phyloP scores from a whole-genome alignment of 495 filamentous ascomycete genomes.

The Neurospora sp. region DNA sequence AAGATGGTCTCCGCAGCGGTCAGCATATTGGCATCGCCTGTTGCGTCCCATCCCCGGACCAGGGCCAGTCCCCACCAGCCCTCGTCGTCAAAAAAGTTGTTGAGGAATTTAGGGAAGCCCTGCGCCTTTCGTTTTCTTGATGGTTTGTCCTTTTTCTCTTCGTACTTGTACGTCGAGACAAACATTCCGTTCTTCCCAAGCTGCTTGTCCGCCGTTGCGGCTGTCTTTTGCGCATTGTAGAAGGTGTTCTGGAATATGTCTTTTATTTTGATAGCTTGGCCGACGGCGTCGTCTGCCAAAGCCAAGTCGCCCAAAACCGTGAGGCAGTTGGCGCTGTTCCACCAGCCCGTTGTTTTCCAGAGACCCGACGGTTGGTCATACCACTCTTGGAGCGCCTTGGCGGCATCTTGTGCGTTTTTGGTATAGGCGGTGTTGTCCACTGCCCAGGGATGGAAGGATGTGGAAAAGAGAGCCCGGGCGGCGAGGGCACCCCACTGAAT shows the following conservation, averaged over 20 bases:
- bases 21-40: slow-evolving; percentile 44
- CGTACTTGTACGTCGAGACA: slow-evolving; percentile 22
- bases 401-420: slow-evolving; percentile 33
- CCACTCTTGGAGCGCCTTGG: slow-evolving; percentile 49
- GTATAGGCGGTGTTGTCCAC: slow-evolving; percentile 14
- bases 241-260: slow-evolving; percentile 34
- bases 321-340: slow-evolving; percentile 64
- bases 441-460: slow-evolving; percentile 19
- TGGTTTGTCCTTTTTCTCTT: not conserved
- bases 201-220: slow-evolving; percentile 21
- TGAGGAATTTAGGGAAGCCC: slow-evolving; percentile 43
- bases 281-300: slow-evolving; percentile 19
- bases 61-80: slow-evolving; percentile 64
- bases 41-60: slow-evolving; percentile 56
- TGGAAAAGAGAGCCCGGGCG: slow-evolving; percentile 27
- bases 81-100: slow-evolving; percentile 61
- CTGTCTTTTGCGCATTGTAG: slow-evolving; percentile 28
- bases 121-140: slow-evolving; percentile 9
- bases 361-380: slow-evolving; percentile 52
- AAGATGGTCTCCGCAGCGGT: slow-evolving; percentile 50
- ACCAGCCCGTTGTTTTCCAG: slow-evolving; percentile 62
- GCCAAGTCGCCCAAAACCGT: slow-evolving; percentile 56
- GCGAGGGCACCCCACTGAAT: slow-evolving; percentile 25
- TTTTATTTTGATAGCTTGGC: slow-evolving; percentile 22
- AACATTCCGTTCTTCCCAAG: slow-evolving; percentile 19